Evolutionary conservation across 2,329 filamentous ascomycete species (phyloP).

Genomic region (Arthrobotrys pseudoclavata): DNA sequence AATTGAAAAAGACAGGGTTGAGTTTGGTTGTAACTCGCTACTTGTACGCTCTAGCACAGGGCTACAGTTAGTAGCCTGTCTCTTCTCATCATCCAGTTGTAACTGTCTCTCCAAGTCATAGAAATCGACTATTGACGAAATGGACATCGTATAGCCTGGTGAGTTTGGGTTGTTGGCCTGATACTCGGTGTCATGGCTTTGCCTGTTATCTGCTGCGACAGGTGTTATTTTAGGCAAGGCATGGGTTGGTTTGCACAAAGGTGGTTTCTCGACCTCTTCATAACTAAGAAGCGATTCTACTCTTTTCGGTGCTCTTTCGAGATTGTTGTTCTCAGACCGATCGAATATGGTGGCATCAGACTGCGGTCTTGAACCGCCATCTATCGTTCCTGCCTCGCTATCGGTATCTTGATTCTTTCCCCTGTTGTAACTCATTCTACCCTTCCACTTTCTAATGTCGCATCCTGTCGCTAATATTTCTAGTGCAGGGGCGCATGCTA

Average conservation of each 20-base stretch:
- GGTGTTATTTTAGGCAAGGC: slow-evolving; percentile 32
- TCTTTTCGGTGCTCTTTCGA: background rate
- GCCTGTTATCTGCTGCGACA: slow-evolving; percentile 22
- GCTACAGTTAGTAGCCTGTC: slow-evolving; percentile 52
- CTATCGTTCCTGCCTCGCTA: slow-evolving; percentile 41
- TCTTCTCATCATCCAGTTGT: slow-evolving; percentile 53
- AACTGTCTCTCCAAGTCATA: slow-evolving; percentile 57
- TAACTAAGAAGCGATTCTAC: slow-evolving; percentile 37
- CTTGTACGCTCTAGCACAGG: slow-evolving; percentile 52
- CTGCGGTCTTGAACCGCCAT: slow-evolving; percentile 35
- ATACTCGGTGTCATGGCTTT: slow-evolving; percentile 43
- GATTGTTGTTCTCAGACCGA: background rate
- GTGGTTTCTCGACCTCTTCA: slow-evolving; percentile 30
- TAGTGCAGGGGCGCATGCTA: slow-evolving; percentile 41
- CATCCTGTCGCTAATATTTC: slow-evolving; percentile 14
- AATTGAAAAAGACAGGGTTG: background rate
- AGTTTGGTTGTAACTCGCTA: slow-evolving; percentile 30
- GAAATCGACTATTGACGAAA: slow-evolving; percentile 56
- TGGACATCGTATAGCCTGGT: slow-evolving; percentile 53
- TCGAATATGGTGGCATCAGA: slow-evolving; percentile 44
- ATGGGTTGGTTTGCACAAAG: background rate
- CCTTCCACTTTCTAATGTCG: slow-evolving; percentile 9
- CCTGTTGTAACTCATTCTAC: slow-evolving; percentile 15
- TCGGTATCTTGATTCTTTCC: slow-evolving; percentile 21
- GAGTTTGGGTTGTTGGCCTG: slow-evolving; percentile 46